Conservation (phyloP, 495 filamentous ascomycete species). For the Penicillium steckii region DNA sequence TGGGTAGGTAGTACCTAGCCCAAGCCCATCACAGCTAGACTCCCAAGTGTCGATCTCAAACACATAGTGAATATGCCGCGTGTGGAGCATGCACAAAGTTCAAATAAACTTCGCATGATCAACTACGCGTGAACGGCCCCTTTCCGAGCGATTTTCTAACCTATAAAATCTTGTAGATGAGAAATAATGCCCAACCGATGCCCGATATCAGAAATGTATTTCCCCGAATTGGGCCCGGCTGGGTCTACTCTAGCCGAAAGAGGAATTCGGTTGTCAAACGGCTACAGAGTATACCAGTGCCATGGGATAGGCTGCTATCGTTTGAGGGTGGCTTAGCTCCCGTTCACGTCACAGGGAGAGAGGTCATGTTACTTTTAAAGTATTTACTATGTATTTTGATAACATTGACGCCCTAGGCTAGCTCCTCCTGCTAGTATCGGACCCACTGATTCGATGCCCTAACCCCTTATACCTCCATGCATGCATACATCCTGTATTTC, state of each 20-base stretch:
- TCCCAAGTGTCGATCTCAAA: too few species aligned
- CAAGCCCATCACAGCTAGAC: not conserved
- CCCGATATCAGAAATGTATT: conserved; percentile 6
- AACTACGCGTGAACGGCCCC: not conserved
- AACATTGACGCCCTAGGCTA: not conserved
- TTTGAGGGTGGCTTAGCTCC: not conserved
- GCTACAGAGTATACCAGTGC: not conserved
- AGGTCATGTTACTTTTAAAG: not conserved
- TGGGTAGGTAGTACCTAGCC: not conserved
- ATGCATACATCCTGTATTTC: not conserved
- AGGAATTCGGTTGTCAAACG: not conserved
- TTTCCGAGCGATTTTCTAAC: not conserved
- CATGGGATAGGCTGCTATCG: not conserved
- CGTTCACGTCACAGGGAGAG: not conserved
- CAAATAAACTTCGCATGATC: not conserved
- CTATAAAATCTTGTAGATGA: not conserved
- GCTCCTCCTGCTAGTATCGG: not conserved
- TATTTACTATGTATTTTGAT: too few species aligned
- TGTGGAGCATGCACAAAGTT: not conserved
- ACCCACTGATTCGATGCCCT: not conserved
- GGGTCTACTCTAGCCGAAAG: not conserved
- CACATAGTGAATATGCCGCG: not conserved
- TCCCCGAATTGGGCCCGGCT: not conserved
- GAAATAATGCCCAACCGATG: conserved; percentile 10
- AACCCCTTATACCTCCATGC: not conserved